phyloP scores from a whole-genome alignment of 2,329 filamentous ascomycete species.

The Talaromyces sp. region DNA sequence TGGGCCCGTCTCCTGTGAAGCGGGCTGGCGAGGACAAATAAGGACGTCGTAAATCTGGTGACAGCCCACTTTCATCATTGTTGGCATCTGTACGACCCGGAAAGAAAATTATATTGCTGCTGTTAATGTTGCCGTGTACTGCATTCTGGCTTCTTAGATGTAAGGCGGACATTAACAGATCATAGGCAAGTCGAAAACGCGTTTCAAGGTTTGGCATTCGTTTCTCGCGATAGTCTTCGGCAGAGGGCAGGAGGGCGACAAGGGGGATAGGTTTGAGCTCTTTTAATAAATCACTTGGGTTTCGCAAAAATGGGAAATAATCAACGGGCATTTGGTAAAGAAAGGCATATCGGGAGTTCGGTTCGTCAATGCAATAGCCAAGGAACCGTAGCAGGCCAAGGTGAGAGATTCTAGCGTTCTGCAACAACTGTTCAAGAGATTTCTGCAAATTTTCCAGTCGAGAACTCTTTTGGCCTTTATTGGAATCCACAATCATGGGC shows the following conservation, averaged over 20 bases:
- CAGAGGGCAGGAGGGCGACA: conserved; percentile 46
- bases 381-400: conserved; percentile 48
- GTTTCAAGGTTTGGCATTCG: conserved; percentile 61
- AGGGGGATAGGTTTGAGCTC: conserved; percentile 45
- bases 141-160: conserved; percentile 60
- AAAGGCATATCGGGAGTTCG: conserved; percentile 60
- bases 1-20: conserved; percentile 57
- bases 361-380: conserved; percentile 60
- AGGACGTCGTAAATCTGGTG: conserved; percentile 55
- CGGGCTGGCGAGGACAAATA: conserved; percentile 63
- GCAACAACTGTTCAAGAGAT: conserved; percentile 44
- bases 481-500: conserved; percentile 43
- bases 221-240: conserved; percentile 41
- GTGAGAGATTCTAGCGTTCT: conserved; percentile 46
- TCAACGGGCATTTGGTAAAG: conserved; percentile 62
- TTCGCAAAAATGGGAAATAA: conserved; percentile 47
- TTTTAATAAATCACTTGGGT: conserved; percentile 41
- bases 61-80: conserved; percentile 39
- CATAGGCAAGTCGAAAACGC: conserved; percentile 63
- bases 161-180: conserved; percentile 59
- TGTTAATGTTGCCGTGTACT: conserved; percentile 66
- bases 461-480: conserved; percentile 23
- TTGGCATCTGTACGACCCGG: conserved; percentile 39
- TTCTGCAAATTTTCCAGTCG: conserved; percentile 42
- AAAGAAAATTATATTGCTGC: conserved; percentile 65